Evolutionary conservation across 495 filamentous ascomycete species (phyloP).

Genomic region (Penicillium robsamsonii): DNA sequence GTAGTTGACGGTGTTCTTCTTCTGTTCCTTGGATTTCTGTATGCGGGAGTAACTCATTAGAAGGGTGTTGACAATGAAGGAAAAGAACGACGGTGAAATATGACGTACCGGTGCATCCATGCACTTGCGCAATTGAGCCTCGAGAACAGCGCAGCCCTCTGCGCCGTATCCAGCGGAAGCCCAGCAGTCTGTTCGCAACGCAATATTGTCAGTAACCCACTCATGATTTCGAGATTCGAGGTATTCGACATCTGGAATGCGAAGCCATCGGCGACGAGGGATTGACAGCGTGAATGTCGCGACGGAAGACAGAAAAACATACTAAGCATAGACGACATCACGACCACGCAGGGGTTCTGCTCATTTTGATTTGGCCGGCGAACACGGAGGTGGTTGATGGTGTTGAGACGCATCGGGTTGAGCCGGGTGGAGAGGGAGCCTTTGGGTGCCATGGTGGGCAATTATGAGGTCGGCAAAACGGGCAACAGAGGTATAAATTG

Average conservation of each 20-base stretch:
- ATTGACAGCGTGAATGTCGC: neutral
- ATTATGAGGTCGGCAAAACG: constrained; percentile 25
- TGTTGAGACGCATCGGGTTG: constrained; percentile 77
- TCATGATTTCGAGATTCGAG: neutral
- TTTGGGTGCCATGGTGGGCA: constrained; percentile 51
- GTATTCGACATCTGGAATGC: neutral
- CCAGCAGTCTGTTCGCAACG: constrained; percentile 75
- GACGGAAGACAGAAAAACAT: constrained; percentile 35
- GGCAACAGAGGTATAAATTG: constrained; percentile 27
- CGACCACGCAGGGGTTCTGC: constrained; percentile 72
- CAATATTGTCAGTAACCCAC: constrained; percentile 9
- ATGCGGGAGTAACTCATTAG: constrained; percentile 16
- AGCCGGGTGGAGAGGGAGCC: constrained; percentile 43
- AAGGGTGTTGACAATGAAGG: neutral
- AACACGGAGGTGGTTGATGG: constrained; percentile 79
- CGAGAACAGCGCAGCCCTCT: constrained; percentile 74
- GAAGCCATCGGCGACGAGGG: neutral
- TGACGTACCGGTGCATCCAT: constrained; percentile 78
- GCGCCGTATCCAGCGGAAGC: constrained; percentile 76
- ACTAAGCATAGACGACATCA: constrained; percentile 93
- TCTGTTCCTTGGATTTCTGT: constrained; percentile 62
- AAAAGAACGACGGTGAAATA: neutral
- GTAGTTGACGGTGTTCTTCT: constrained; percentile 92
- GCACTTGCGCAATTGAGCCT: constrained; percentile 80
- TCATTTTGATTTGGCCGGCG: constrained; percentile 74